These are phyloP conservation scores for Ascochyta pisi DNA, from an alignment of 2,329 filamentous ascomycete genomes.

Conservation along the genomic window DNA sequence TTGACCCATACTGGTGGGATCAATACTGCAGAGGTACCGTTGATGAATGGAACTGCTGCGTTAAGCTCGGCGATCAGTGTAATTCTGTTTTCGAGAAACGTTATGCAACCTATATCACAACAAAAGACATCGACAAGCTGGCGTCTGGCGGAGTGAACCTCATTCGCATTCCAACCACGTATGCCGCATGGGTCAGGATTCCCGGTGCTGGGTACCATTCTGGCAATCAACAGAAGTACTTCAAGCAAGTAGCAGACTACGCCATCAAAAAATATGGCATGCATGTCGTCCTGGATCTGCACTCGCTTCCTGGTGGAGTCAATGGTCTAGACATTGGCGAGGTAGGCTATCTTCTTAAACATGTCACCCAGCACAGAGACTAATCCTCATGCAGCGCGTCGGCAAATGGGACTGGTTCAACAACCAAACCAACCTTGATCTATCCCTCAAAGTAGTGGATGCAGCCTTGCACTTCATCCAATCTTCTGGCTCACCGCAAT, in stretches of 20 bases:
- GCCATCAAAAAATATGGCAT: slow-evolving; percentile 47
- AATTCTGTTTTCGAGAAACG: slow-evolving; percentile 37
- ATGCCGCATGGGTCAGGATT: slow-evolving; percentile 48
- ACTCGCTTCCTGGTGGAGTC: slow-evolving; percentile 43
- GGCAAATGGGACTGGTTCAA: slow-evolving; percentile 47
- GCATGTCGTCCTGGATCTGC: slow-evolving; percentile 48
- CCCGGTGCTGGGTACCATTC: slow-evolving; percentile 43
- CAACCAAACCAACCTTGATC: slow-evolving; percentile 45
- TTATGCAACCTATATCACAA: slow-evolving; percentile 42
- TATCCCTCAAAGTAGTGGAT: slow-evolving; percentile 43
- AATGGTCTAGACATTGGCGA: slow-evolving; percentile 33
- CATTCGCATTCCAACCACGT: slow-evolving; percentile 48
- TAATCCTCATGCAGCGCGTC: slow-evolving; percentile 1
- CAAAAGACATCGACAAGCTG: slow-evolving; percentile 42
- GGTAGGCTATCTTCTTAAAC: background rate
- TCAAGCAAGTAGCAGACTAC: slow-evolving; percentile 45
- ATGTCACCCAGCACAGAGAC: background rate
- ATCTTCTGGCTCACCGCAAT: slow-evolving; percentile 33
- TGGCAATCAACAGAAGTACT: slow-evolving; percentile 40
- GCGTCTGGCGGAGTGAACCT: slow-evolving; percentile 42
- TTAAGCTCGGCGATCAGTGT: slow-evolving; percentile 37
- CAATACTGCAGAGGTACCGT: slow-evolving; percentile 25
- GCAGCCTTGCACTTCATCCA: slow-evolving; percentile 44
- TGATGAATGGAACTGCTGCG: slow-evolving; percentile 49
- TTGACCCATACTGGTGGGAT: slow-evolving; percentile 40